Conservation (phyloP, 2,329 filamentous ascomycete genomes). For the Cercospora sojina region DNA sequence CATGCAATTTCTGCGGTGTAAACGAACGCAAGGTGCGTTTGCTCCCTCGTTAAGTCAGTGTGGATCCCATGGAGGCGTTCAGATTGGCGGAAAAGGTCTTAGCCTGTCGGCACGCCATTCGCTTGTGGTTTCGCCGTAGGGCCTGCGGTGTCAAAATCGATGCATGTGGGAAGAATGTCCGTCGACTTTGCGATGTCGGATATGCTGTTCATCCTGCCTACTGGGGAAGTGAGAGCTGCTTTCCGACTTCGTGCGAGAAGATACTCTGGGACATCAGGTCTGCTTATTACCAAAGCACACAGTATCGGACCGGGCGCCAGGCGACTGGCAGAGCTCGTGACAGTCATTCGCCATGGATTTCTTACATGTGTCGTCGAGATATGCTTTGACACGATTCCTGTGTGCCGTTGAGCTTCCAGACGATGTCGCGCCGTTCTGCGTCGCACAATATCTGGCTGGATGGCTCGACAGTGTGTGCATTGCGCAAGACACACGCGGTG, state of each 20-base stretch:
- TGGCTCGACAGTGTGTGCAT: not conserved
- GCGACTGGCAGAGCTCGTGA: not conserved
- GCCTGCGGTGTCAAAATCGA: not conserved
- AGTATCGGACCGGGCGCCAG: not conserved
- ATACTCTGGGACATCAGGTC: not conserved
- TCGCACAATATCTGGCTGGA: not conserved
- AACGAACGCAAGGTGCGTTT: not conserved
- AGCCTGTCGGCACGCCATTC: not conserved
- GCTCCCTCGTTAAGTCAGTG: not conserved
- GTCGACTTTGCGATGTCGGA: conserved; percentile 4
- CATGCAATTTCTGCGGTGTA: not conserved
- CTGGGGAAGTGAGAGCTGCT: not conserved
- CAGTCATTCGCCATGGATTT: not conserved
- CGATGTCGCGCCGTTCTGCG: not conserved
- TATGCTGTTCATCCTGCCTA: not conserved
- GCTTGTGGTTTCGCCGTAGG: not conserved
- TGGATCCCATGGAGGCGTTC: not conserved
- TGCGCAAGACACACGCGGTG: not conserved
- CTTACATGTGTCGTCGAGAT: not conserved
- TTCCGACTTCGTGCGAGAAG: not conserved
- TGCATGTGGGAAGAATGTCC: conserved; percentile 1
- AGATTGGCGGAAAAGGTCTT: not conserved
- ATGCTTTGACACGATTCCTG: not conserved
- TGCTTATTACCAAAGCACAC: not conserved
- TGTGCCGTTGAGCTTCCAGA: not conserved